phyloP scores from a whole-genome alignment of 306 rosid species.

The Sicyos baderoa region DNA sequence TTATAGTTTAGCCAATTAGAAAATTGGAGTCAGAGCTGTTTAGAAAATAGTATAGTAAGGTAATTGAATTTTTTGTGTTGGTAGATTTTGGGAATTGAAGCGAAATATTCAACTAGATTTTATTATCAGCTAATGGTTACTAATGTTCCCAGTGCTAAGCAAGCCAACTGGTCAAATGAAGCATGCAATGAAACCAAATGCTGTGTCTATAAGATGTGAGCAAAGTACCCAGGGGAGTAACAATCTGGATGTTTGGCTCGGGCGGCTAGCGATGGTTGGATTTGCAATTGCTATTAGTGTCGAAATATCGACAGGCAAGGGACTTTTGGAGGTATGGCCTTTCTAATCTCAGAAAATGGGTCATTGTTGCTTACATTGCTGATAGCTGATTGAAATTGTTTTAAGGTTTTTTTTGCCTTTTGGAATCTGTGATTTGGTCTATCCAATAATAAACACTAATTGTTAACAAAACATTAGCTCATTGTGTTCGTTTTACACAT shows the following conservation, averaged over 20 bases:
- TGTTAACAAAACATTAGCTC: neutral
- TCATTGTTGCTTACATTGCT: neutral
- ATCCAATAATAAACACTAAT: neutral
- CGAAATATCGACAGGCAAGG: slow-evolving; percentile 81
- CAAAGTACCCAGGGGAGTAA: slow-evolving; percentile 49
- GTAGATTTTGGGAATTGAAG: neutral
- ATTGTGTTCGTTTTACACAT: neutral
- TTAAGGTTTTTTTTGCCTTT: neutral
- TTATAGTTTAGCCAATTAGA: no score
- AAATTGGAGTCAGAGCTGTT: neutral
- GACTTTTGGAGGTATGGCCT: slow-evolving; percentile 70
- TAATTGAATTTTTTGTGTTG: neutral
- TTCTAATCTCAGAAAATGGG: neutral
- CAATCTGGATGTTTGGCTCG: slow-evolving; percentile 75
- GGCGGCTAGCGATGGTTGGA: slow-evolving; percentile 85
- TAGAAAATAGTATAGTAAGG: neutral
- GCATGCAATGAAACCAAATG: slow-evolving; percentile 29
- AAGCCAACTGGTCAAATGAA: slow-evolving; percentile 38
- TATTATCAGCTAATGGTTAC: slow-evolving; percentile 14
- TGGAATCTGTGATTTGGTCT: neutral
- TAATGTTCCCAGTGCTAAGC: slow-evolving; percentile 35
- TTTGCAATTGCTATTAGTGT: slow-evolving; percentile 65
- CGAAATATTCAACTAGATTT: neutral
- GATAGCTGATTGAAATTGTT: neutral
- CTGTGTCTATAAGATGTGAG: slow-evolving; percentile 63